phyloP scores from a whole-genome alignment of 495 filamentous ascomycete genomes.

The Gamarada debralockiae region DNA sequence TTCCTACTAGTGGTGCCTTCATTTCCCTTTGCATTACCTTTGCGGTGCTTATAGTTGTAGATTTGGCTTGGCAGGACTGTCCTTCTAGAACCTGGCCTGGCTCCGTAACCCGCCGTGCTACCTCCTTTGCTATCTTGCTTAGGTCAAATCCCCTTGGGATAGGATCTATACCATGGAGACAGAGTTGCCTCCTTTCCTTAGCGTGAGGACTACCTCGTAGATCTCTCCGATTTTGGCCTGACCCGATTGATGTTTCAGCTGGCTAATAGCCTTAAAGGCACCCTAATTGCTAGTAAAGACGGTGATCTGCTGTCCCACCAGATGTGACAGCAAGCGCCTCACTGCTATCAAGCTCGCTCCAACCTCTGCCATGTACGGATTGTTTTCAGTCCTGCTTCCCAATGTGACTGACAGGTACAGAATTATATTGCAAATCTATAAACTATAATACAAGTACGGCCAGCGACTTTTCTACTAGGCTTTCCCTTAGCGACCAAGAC shows the following conservation, averaged over 20 bases:
- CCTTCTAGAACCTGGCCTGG: neutral
- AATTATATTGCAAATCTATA: no score
- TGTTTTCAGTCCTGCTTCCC: conserved; percentile 7
- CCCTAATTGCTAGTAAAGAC: conserved; percentile 12
- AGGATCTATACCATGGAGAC: neutral
- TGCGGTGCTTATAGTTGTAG: neutral
- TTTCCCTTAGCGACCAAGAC: no score
- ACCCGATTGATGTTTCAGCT: conserved; percentile 11
- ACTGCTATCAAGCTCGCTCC: conserved; percentile 6
- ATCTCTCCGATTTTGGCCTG: conserved; percentile 6
- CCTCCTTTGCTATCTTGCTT: conserved; percentile 5
- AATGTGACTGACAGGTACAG: conserved; percentile 4
- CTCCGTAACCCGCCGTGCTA: conserved; percentile 1
- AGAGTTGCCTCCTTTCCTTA: conserved; percentile 2
- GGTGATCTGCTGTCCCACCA: conserved; percentile 5
- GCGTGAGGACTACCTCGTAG: neutral
- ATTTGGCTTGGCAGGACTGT: neutral
- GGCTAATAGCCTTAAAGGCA: neutral
- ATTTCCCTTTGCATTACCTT: neutral
- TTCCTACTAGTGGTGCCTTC: conserved; percentile 15
- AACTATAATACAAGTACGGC: no score
- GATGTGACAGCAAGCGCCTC: conserved; percentile 5
- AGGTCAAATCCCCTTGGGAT: neutral
- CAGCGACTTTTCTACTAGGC: no score
- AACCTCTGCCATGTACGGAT: conserved; percentile 9